Base-by-base conservation (phyloP, 306 rosid genomes). In the Fragaria ananassa region DNA sequence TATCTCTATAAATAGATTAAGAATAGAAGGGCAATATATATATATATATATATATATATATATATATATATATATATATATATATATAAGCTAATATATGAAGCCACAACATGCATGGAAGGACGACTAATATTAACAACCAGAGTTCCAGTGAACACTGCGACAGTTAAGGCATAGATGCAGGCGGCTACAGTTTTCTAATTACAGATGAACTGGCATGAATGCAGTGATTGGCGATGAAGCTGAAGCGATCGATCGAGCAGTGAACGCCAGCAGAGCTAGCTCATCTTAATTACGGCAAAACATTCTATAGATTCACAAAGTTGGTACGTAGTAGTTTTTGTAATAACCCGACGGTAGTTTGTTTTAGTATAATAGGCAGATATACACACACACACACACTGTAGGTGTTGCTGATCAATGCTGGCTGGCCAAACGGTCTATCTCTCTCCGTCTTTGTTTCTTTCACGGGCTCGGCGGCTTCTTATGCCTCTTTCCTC, bases 401-500 rank as follows among this genome's bases (percentile, higher is more conserved):
- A 12, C 18, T 58, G 14, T 41, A 6, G 2, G 44, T 57, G 67
- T 1, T 61, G 41, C 41, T 27, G 4, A 27, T 61, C n/a, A 61
- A 29, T 29, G 41, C 67, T 13, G 67, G 11, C 42, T 6, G 67
- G 39, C 39, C 27, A 49, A 35, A 12, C 25, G 4, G 9, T 13
- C 39, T 61, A 41, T 61, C n/a, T 61, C 63, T 10, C 63, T 10
- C 21, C 61, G 65, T 14, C 25, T 54, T 53, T 53, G 15, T 53
- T 51, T 42, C 34, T 67, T 53, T 67, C 74, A 50, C 74, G 74
- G 80, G 19, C 44, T 27, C 2, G 71, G 68, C 79, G 65, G 65
- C 66, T 18, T 49, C 73, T 64, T 76, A 7, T 10, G 54, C 68
- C 56, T 4, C 11, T 57, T 57, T 57, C 42, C 39, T 46, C 44